A percentile compares a stretch with the other conserved stretches of the same genome.
These are phyloP conservation scores for Xylariaceae sp. DNA, from an alignment of 2,329 filamentous ascomycete species.

Conservation along the genomic window DNA sequence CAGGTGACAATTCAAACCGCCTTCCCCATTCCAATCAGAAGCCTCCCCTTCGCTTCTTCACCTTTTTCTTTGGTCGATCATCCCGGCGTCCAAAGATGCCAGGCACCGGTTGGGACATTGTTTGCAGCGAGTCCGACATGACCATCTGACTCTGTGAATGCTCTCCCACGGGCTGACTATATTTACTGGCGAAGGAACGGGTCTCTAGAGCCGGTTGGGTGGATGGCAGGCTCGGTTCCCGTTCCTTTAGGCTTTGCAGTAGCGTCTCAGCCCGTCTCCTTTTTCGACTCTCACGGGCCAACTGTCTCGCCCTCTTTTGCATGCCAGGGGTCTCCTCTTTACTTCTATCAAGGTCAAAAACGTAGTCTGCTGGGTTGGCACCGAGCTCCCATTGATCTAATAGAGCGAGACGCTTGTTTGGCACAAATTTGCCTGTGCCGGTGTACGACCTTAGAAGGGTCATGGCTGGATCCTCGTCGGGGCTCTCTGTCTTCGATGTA, in stretches of 20 bases:
- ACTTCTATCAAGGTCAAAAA: conserved; percentile 35
- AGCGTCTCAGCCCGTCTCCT: conserved; percentile 36
- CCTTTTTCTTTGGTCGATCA: conserved; percentile 34
- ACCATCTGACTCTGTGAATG: conserved; percentile 27
- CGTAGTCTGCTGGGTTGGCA: conserved; percentile 27
- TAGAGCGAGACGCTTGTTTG: conserved; percentile 28
- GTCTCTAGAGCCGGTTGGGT: conserved; percentile 33
- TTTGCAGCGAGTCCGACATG: conserved; percentile 27
- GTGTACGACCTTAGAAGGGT: conserved; percentile 36
- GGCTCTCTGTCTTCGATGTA: conserved; percentile 14
- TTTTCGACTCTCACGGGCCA: conserved; percentile 35
- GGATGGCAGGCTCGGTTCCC: conserved; percentile 28
- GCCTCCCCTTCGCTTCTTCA: conserved; percentile 35
- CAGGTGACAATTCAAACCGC: too few relatives aligned
- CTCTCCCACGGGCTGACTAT: conserved; percentile 22
- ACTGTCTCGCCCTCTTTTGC: conserved; percentile 29
- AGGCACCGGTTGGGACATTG: conserved; percentile 38
- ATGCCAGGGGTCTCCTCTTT: conserved; percentile 32
- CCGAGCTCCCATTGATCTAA: conserved; percentile 36
- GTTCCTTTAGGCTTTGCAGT: conserved; percentile 29
- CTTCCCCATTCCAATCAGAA: conserved; percentile 25
- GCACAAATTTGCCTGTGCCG: conserved; percentile 32
- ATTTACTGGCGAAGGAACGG: conserved; percentile 31
- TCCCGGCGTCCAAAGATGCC: conserved; percentile 35
- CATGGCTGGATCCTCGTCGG: conserved; percentile 33